These are phyloP conservation scores for Arachnomyces sp. DNA, from an alignment of 2,329 filamentous ascomycete genomes.

Conservation along the genomic window DNA sequence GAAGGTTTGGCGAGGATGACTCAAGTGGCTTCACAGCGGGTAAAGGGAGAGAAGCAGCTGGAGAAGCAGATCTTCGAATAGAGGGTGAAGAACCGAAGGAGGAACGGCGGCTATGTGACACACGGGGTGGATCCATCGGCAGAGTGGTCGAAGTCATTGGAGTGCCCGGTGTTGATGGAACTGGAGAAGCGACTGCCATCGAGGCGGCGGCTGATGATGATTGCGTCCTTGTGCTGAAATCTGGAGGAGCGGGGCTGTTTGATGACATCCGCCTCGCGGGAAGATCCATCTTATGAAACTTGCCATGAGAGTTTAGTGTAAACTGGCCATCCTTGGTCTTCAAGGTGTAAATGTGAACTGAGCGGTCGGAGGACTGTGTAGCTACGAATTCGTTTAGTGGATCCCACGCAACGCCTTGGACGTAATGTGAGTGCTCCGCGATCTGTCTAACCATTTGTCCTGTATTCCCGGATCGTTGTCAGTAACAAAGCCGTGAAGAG, in stretches of 20 bases:
- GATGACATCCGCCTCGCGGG: slow-evolving; percentile 84
- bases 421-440: slow-evolving; percentile 95
- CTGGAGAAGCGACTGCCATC: slow-evolving; percentile 66
- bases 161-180: slow-evolving; percentile 85
- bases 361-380: slow-evolving; percentile 95
- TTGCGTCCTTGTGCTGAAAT: slow-evolving; percentile 45
- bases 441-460: slow-evolving; percentile 77
- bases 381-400: slow-evolving; percentile 96
- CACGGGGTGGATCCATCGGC: slow-evolving; percentile 92
- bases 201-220: slow-evolving; percentile 26
- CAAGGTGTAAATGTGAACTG: slow-evolving; percentile 92
- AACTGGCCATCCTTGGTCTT: slow-evolving; percentile 96
- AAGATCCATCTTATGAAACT: slow-evolving; percentile 87
- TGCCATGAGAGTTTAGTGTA: slow-evolving; percentile 68
- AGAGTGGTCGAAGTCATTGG: slow-evolving; percentile 72
- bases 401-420: slow-evolving; percentile 97
- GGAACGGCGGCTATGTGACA: slow-evolving; percentile 87
- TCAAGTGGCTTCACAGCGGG: slow-evolving; percentile 94
- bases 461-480: slow-evolving; percentile 22
- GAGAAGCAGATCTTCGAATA: slow-evolving; percentile 78
- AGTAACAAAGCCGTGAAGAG: neutral
- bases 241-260: slow-evolving; percentile 83
- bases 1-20: slow-evolving; percentile 67
- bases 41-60: slow-evolving; percentile 75
- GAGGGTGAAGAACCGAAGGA: slow-evolving; percentile 74